These are phyloP conservation scores for Flaveria robusta DNA, from an alignment of 129 eudicot genomes.

Conservation along the genomic window DNA sequence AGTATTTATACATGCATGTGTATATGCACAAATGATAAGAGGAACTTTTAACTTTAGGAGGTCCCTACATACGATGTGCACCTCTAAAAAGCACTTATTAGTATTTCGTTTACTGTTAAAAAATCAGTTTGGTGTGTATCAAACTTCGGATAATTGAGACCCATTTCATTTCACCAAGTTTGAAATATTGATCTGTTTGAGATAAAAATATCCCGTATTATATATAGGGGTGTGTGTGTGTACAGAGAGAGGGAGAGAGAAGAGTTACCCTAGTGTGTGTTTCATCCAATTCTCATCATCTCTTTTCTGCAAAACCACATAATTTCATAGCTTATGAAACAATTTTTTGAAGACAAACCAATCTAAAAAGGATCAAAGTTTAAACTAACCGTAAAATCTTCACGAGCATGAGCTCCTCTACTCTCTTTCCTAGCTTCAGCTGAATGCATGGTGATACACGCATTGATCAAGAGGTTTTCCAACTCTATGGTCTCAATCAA, in stretches of 20 bases:
- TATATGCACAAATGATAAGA: not conserved
- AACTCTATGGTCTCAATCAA: constrained; percentile 87
- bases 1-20: not conserved
- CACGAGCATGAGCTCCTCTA: constrained; percentile 99
- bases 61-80: not conserved
- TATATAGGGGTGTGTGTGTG: not conserved
- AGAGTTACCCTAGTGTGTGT: constrained; percentile 82
- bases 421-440: constrained; percentile 99
- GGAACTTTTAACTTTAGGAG: too few species aligned
- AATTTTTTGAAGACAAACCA: not conserved
- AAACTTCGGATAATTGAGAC: too few species aligned
- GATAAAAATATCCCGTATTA: not conserved
- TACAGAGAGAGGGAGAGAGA: constrained; percentile 13
- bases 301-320: constrained; percentile 64
- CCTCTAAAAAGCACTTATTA: too few species aligned
- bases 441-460: constrained; percentile 93
- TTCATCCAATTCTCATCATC: constrained; percentile 97
- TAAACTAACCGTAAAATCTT: constrained; percentile 83
- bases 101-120: too few species aligned
- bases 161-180: too few species aligned
- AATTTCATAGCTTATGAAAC: not conserved
- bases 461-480: constrained; percentile 88
- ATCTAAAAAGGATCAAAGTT: constrained; percentile 11
- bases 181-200: not conserved
- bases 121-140: too few species aligned